Base-by-base conservation (phyloP, 768 basidiomycete species). In the Pulveroboletus sp. region DNA sequence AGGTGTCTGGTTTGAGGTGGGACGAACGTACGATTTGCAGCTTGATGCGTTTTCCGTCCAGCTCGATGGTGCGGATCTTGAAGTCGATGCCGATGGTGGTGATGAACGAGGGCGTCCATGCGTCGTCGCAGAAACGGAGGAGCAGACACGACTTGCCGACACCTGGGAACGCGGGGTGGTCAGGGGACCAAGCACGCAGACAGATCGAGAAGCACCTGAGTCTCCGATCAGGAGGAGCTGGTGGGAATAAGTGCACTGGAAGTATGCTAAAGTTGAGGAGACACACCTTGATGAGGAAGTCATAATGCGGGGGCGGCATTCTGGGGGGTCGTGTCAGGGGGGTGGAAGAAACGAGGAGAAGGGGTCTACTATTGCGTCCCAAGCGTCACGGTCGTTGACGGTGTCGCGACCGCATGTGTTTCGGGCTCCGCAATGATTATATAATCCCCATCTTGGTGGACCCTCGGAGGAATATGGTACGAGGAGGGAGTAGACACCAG, bases 1-100 rank as follows among this genome's bases (percentile, higher is more conserved):
- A 1, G 37, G 22, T 5, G n/a, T n/a, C 27, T 29, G 27, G 38
- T 4, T n/a, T 17, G 16, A 36, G 16, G 17, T 5, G 7, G 4
- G 6, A 20, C 23, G 16, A 11, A 79, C 89, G 58, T 57, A 95
- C 94, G 68, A 98, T 98, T 71, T 98, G 95, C 17, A 98, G 80
- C 73, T 98, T 98, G 68, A 97, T 93, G 38, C 91, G 83, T 75
- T 97, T 97, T 34, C 95, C 95, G 60, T 98, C 95, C 43, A 98
- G 80, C 69, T 98, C 94, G 67, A 98, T 97, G 45, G 94, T 97
- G 27, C 95, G 85, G 72, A 98, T 98, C 85, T 94, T 95, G 80
- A 96, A 96, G 81, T 96, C 93, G 59, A 97, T 95, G 51, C 95
- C 96, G 70, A 99, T 99, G 49, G 96, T 99, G 49, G 95, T 97